These are phyloP conservation scores for Fusarium tuaranense DNA, from an alignment of 2,329 filamentous ascomycete species.

Conservation along the genomic window DNA sequence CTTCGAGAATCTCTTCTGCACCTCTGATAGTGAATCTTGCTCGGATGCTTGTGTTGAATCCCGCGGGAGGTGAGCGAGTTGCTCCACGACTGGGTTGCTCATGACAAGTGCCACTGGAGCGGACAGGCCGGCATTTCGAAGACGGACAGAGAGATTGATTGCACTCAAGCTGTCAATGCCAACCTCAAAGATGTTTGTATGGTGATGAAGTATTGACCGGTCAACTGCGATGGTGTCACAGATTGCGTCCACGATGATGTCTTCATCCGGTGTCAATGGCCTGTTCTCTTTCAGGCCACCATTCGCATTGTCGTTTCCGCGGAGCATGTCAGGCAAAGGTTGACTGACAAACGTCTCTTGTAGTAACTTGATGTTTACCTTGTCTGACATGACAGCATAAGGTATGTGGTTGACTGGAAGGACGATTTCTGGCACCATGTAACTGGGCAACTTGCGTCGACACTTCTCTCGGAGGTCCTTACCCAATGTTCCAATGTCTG, in stretches of 20 bases:
- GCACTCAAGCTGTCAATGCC: not conserved
- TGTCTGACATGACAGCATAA: not conserved
- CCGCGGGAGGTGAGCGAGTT: not conserved
- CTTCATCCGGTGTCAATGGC: not conserved
- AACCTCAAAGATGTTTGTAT: slow-evolving; percentile 1
- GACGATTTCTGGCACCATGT: slow-evolving; percentile 2
- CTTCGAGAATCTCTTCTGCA: not conserved
- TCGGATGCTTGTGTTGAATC: not conserved
- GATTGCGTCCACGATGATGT: not conserved
- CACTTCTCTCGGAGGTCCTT: not conserved
- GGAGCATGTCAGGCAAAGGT: not conserved
- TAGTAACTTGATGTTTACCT: not conserved
- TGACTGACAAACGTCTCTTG: not conserved
- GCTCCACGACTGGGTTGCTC: not conserved
- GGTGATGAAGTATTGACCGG: not conserved
- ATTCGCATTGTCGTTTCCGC: not conserved
- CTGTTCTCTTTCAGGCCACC: not conserved
- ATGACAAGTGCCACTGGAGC: not conserved
- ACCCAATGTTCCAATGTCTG: not conserved
- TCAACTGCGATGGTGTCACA: not conserved
- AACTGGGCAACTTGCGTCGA: slow-evolving; percentile 1
- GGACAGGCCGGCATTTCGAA: not conserved
- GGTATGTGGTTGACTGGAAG: not conserved
- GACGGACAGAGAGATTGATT: slow-evolving; percentile 2
- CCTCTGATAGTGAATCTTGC: not conserved